Evolutionary conservation across 345 rosid genomes (phyloP).

Genomic region (Rubroshorea leprosula): DNA sequence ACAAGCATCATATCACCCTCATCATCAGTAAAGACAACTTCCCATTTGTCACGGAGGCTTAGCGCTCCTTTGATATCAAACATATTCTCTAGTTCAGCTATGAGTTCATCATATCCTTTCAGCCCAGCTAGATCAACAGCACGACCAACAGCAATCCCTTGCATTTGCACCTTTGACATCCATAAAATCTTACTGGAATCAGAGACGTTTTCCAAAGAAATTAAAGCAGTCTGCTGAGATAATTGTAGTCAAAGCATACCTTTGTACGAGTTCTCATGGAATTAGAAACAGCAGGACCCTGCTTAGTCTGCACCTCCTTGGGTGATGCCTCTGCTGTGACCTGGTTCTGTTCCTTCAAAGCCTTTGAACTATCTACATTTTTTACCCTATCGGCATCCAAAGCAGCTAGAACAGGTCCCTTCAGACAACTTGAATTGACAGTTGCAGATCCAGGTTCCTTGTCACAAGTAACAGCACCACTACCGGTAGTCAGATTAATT

Average conservation of each 20-base stretch:
- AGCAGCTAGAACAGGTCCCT: slow-evolving; percentile 19
- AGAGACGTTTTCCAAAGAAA: neutral
- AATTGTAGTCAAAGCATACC: slow-evolving; percentile 26
- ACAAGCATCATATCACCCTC: slow-evolving; percentile 78
- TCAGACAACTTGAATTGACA: slow-evolving; percentile 15
- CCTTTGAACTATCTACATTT: slow-evolving; percentile 25
- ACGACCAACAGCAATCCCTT: slow-evolving; percentile 67
- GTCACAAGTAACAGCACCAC: slow-evolving; percentile 19
- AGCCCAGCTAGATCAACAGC: slow-evolving; percentile 51
- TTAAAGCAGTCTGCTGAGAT: neutral
- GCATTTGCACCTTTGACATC: slow-evolving; percentile 62
- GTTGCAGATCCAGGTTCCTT: slow-evolving; percentile 21
- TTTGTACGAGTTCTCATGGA: slow-evolving; percentile 57
- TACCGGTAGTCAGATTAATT: slow-evolving; percentile 34
- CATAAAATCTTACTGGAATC: slow-evolving; percentile 8
- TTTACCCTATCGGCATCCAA: slow-evolving; percentile 23
- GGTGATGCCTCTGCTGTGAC: slow-evolving; percentile 14
- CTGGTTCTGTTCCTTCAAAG: slow-evolving; percentile 32
- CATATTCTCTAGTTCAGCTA: slow-evolving; percentile 55
- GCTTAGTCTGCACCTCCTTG: slow-evolving; percentile 31
- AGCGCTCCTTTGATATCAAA: slow-evolving; percentile 66
- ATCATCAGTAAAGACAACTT: slow-evolving; percentile 59
- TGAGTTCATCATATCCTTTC: slow-evolving; percentile 50
- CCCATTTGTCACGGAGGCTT: slow-evolving; percentile 42
- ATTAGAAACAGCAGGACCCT: slow-evolving; percentile 11